Base-by-base conservation (phyloP, 495 filamentous ascomycete species). In the Glarea lozoyensis region DNA sequence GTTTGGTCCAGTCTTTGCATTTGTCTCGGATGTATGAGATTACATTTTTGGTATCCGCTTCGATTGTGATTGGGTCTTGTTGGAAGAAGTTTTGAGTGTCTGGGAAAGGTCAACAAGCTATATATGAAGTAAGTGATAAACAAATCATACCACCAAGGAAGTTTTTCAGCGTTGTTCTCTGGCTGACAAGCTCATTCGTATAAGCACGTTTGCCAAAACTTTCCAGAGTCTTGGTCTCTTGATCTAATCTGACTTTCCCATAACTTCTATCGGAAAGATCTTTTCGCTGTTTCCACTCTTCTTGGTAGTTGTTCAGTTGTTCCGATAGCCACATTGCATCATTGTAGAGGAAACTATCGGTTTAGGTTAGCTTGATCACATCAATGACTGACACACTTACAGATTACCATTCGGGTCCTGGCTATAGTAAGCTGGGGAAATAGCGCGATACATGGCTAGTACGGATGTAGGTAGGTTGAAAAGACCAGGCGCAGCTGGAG, bases 381-480 rank as follows among this genome's bases (percentile, higher is more conserved):
- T 5, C 27, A 23, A 24, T 6, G 10, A 38, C 15, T 10, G 20
- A 35, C 10, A 17, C 4, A 44, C 68, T 52, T 62, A 73, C 85
- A 95, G 92, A 53, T 84, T 86, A 3, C 87, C 87, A 19, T 79
- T 75, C 15, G 64, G 60, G 27, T 79, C 68, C 16, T 71, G 51
- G 0, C 70, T 60, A 61, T 99, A 99, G 57, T 85, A 86, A 9
- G 79, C 76, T 2, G 87, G 78, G 3, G 88, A 83, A 2, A 86
- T 79, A 10, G 92, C 88, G 37, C 93, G 82, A 63, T 89, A 97
- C 76, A 94, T 85, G 19, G 89, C 86, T 17, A 99, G 65, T 15
- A 89, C 72, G 22, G 93, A 74, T 1, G 85, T 85, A 19, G 92
- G 90, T 9, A 99, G 65, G 29, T 78, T 74, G 52, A 88, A 82